Evolutionary conservation across 2,329 filamentous ascomycete species (phyloP).

Genomic region (Fusarium succisae): DNA sequence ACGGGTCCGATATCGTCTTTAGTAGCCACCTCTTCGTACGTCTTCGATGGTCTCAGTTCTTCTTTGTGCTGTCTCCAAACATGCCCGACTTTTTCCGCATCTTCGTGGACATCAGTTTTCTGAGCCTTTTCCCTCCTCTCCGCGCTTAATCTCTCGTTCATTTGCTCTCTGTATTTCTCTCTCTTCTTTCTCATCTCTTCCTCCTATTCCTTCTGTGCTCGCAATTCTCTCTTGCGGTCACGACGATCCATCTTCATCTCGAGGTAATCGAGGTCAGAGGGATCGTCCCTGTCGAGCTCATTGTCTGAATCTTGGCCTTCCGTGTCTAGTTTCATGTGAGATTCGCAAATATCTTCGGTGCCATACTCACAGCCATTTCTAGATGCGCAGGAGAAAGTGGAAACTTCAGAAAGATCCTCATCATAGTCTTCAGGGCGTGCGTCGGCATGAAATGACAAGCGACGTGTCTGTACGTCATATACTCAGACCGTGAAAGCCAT

Average conservation of each 20-base stretch:
- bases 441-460: background rate
- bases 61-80: background rate
- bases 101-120: background rate
- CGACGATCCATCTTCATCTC: background rate
- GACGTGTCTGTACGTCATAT: background rate
- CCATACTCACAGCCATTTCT: background rate
- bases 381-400: background rate
- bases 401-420: background rate
- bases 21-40: background rate
- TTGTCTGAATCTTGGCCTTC: background rate
- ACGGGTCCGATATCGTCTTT: background rate
- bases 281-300: background rate
- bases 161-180: background rate
- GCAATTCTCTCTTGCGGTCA: background rate
- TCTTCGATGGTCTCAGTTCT: background rate
- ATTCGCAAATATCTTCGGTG: background rate
- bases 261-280: accelerated
- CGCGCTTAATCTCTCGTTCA: background rate
- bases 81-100: too few species aligned
- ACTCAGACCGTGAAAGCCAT: background rate
- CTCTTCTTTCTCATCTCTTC: too few species aligned
- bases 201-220: accelerated
- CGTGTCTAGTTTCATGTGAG: accelerated
- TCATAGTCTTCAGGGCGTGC: background rate
- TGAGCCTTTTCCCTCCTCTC: background rate